Percentiles rank a stretch among this genome's conserved stretches.
phyloP scores from a whole-genome alignment of 177 flowering plant species.

The Vitis hybrid region DNA sequence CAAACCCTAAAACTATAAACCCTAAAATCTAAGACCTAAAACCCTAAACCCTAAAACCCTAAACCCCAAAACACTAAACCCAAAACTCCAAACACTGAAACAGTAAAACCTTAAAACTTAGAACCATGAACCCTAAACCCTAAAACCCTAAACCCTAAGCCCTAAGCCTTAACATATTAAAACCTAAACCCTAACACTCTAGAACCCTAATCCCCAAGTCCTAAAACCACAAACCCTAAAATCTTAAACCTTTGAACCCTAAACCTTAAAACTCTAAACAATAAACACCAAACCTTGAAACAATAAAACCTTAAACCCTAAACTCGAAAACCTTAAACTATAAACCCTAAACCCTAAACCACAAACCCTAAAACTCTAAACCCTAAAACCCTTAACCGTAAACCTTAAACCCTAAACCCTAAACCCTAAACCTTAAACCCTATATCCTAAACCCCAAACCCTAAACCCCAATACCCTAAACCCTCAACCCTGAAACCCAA shows the following conservation, averaged over 20 bases:
- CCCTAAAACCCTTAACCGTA: neutral
- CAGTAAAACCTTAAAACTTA: neutral
- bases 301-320: neutral
- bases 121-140: neutral
- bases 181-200: neutral
- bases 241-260: neutral
- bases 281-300: constrained; percentile 1
- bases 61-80: neutral
- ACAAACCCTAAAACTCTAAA: too few relatives aligned
- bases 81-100: neutral
- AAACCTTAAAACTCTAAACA: constrained; percentile 8
- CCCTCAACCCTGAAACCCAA: too few relatives aligned
- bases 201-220: too few relatives aligned
- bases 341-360: too few relatives aligned
- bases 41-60: neutral
- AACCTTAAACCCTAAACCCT: neutral
- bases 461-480: too few relatives aligned
- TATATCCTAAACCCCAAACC: too few relatives aligned
- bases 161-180: neutral
- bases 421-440: too few relatives aligned
- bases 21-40: neutral
- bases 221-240: too few relatives aligned
- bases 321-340: too few relatives aligned
- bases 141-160: constrained; percentile 9
- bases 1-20: neutral